Evolutionary conservation across 768 basidiomycete species (phyloP).

Genomic region (Phanerodontia chrysosporium): DNA sequence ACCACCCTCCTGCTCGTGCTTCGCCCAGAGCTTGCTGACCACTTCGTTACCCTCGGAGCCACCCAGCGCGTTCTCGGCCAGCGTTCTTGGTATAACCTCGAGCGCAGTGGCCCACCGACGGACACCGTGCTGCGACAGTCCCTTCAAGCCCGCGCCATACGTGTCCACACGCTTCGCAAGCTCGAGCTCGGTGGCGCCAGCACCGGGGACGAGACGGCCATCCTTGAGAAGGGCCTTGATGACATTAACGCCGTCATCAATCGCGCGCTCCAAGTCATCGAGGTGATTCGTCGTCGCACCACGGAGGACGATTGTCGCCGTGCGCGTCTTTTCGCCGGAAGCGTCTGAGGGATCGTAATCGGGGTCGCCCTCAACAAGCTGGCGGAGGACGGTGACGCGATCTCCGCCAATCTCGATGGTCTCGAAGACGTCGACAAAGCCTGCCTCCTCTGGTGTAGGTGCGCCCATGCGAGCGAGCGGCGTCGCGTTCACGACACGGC

Average conservation of each 20-base stretch:
- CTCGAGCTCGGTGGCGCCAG: slow-evolving; percentile 92
- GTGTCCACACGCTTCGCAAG: slow-evolving; percentile 79
- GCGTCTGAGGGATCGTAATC: slow-evolving; percentile 48
- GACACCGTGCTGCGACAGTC: slow-evolving; percentile 90
- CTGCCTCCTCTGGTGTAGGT: slow-evolving; percentile 94
- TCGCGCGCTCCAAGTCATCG: slow-evolving; percentile 93
- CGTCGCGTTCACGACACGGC: slow-evolving; percentile 93
- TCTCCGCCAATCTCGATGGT: slow-evolving; percentile 96
- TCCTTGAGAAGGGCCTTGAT: slow-evolving; percentile 93
- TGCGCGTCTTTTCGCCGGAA: slow-evolving; percentile 69
- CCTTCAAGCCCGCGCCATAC: slow-evolving; percentile 85
- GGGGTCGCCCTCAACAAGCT: slow-evolving; percentile 63
- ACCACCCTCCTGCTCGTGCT: slow-evolving; percentile 75
- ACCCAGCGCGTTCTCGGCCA: slow-evolving; percentile 93
- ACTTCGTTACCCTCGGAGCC: slow-evolving; percentile 92
- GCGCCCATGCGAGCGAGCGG: slow-evolving; percentile 95
- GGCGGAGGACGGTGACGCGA: slow-evolving; percentile 93
- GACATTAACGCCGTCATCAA: slow-evolving; percentile 96
- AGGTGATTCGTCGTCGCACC: slow-evolving; percentile 93
- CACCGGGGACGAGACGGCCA: slow-evolving; percentile 84
- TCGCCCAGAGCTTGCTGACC: slow-evolving; percentile 83
- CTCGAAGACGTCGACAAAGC: slow-evolving; percentile 91
- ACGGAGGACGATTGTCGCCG: slow-evolving; percentile 91
- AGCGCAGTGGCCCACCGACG: slow-evolving; percentile 85
- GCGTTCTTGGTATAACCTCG: slow-evolving; percentile 87